These are phyloP conservation scores for Musa itinerans DNA, from an alignment of 176 grass and related monocot genomes.

Conservation along the genomic window DNA sequence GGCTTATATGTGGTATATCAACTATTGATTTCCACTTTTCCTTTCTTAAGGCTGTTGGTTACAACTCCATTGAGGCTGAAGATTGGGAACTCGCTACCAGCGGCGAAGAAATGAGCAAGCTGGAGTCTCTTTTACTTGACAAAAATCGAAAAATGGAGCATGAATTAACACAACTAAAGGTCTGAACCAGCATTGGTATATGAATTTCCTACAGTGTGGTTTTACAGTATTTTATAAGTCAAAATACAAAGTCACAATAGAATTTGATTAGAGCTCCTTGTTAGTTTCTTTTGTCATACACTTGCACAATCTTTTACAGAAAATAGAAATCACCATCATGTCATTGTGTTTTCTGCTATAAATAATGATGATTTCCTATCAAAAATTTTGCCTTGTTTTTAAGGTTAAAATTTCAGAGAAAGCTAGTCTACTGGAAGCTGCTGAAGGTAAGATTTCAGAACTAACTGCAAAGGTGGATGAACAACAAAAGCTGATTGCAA, in stretches of 20 bases:
- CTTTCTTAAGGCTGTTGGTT: constrained; percentile 73
- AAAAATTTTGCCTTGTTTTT: constrained; percentile 1
- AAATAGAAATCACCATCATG: neutral
- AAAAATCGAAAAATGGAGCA: constrained; percentile 99
- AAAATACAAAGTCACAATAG: too few species aligned
- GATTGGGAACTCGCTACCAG: constrained; percentile 97
- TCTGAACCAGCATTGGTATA: constrained; percentile 16
- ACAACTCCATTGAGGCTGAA: constrained; percentile 99
- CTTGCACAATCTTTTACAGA: neutral
- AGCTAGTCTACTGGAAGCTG: constrained; percentile 55
- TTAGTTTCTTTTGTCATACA: neutral
- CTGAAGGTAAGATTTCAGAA: constrained; percentile 61
- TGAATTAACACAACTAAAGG: constrained; percentile 98
- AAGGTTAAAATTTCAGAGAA: constrained; percentile 99
- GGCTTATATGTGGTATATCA: constrained; percentile 13
- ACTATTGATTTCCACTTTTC: constrained; percentile 10
- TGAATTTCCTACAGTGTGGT: neutral
- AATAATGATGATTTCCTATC: neutral
- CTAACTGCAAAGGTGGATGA: constrained; percentile 76
- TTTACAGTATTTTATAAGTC: neutral
- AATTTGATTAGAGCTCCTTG: neutral
- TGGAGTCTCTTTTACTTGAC: constrained; percentile 94
- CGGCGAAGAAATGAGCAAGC: constrained; percentile 98
- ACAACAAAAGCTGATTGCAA: constrained; percentile 87
- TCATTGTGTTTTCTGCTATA: neutral